A percentile compares a stretch with the other conserved stretches of the same genome.
Evolutionary conservation across 305 asterid genomes (phyloP).

Genomic region (Vinca major): DNA sequence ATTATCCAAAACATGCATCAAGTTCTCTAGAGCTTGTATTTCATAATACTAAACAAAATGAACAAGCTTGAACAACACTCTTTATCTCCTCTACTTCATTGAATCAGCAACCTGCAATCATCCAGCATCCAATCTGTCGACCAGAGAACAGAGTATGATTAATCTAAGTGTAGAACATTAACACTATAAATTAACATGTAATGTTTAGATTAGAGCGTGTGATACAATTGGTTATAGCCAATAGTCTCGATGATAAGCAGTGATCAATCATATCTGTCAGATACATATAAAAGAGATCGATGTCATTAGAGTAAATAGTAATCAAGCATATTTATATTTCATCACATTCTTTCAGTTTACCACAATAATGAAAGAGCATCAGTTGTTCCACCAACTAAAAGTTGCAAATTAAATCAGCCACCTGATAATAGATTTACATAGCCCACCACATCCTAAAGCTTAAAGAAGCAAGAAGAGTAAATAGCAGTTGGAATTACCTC

Average conservation of each 20-base stretch:
- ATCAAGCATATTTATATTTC: neutral
- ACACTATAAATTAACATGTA: neutral
- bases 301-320: neutral
- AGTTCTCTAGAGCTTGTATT: no score
- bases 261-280: no score
- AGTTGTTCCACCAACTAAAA: neutral
- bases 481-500: slow-evolving; percentile 25
- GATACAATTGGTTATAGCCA: no score
- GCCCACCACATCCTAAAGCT: no score
- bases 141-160: no score
- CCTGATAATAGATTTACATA: neutral
- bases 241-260: no score
- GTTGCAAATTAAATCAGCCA: neutral
- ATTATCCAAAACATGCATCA: neutral
- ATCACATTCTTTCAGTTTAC: neutral
- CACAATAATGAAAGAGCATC: neutral
- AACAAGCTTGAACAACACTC: neutral
- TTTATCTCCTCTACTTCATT: neutral
- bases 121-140: neutral
- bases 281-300: neutral
- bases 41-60: neutral
- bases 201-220: no score
- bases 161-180: neutral
- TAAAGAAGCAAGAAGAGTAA: neutral
- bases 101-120: neutral